Base-by-base conservation (phyloP, 177 flowering plant species). In the Vitis hybrid region DNA sequence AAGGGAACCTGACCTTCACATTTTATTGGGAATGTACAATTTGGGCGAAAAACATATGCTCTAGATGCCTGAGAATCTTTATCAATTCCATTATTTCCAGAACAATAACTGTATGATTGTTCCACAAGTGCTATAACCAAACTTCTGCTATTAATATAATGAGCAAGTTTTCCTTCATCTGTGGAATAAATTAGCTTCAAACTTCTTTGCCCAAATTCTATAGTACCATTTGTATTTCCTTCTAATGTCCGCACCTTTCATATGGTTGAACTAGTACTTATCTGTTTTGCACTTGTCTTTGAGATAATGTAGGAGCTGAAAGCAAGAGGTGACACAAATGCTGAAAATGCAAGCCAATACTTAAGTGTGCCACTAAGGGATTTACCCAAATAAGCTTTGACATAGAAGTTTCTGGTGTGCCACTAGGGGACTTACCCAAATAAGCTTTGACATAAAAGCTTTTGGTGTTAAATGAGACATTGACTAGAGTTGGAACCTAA, bases 11-110 rank as follows among this genome's bases (percentile, higher is more conserved):
- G 18, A 18, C 18, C 18, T 18, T 18, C 18, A 18, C 18, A 18
- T 18, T 18, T 18, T 18, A 18, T 18, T 18, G 18, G 18, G 18
- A 18, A 18, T 18, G 18, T 18, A 18, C 18, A 18, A 18, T 18
- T 18, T 18, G 18, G 18, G 18, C 18, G 18, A 18, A 18, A 18
- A 18, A 18, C 18, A 18, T 18, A 18, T 18, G 18, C 18, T 18
- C 97, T 94, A 73, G 97, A 91, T 35, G 94, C 94, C 94, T 92
- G 94, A 78, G 93, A 84, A 82, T 88, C 90, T 62, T 72, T 74
- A 61, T 80, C 90, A 50, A 77, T 87, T 68, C 92, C 91, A 77
- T 82, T 81, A 76, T 78, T 63, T 82, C 89, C 94, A 58, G 81
- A 18, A 68, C 91, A 93, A 71, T 80, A 88, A 63, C 82, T 73